phyloP scores from a whole-genome alignment of 2,329 filamentous ascomycete species.

The Xylariaceae sp. region DNA sequence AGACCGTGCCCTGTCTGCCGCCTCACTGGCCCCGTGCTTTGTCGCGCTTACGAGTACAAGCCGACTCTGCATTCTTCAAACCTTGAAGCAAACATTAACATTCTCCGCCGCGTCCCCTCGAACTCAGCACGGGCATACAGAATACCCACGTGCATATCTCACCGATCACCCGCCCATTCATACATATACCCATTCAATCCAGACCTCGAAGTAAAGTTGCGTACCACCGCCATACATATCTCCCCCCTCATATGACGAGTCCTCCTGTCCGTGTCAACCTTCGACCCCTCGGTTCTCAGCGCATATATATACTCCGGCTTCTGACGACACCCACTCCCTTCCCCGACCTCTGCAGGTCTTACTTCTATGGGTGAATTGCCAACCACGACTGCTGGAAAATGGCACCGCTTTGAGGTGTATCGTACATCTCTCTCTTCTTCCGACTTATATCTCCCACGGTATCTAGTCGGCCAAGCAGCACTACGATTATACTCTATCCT shows the following conservation, averaged over 20 bases:
- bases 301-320: not conserved
- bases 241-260: not conserved
- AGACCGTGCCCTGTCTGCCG: slow-evolving; percentile 6
- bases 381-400: slow-evolving; percentile 27
- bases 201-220: too few relatives aligned
- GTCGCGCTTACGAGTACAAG: slow-evolving; percentile 12
- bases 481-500: slow-evolving; percentile 1
- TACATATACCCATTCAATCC: too few relatives aligned
- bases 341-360: slow-evolving; percentile 3
- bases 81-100: not conserved
- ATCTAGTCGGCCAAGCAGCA: slow-evolving; percentile 5
- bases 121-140: too few relatives aligned
- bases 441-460: slow-evolving; percentile 1
- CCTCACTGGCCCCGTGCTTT: slow-evolving; percentile 5
- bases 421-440: slow-evolving; percentile 18
- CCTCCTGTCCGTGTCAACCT: not conserved
- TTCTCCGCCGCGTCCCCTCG: too few relatives aligned
- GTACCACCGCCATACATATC: too few relatives aligned
- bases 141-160: too few relatives aligned
- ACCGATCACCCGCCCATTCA: too few relatives aligned
- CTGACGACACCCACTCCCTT: not conserved
- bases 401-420: slow-evolving; percentile 31
- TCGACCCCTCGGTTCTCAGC: not conserved
- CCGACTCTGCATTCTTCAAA: not conserved
- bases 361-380: slow-evolving; percentile 29